Conservation (phyloP, 345 rosid species). For the Rhodamnia rubescens region DNA sequence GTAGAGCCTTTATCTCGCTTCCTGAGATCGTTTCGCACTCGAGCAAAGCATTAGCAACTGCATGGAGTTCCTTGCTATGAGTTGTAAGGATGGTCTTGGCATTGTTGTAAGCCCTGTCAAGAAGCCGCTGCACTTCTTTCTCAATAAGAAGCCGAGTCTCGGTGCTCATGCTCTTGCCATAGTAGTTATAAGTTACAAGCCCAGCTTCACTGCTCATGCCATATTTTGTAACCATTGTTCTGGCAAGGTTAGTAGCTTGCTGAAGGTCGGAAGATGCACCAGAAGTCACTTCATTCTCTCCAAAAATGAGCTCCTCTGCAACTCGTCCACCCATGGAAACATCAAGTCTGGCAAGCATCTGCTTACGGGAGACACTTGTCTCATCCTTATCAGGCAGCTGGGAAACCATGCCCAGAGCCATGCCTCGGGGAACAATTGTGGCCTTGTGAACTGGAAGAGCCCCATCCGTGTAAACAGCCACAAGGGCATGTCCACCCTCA, state of each 20-base stretch:
- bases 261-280: slow-evolving; percentile 84
- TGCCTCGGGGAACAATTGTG: slow-evolving; percentile 91
- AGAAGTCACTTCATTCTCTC: slow-evolving; percentile 80
- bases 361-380: slow-evolving; percentile 61
- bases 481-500: slow-evolving; percentile 98
- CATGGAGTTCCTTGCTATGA: slow-evolving; percentile 66
- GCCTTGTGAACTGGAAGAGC: slow-evolving; percentile 97
- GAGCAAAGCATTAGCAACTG: slow-evolving; percentile 78
- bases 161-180: slow-evolving; percentile 96
- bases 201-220: slow-evolving; percentile 95
- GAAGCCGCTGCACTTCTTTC: slow-evolving; percentile 56
- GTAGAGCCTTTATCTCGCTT: slow-evolving; percentile 59
- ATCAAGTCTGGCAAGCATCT: slow-evolving; percentile 95
- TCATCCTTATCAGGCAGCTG: slow-evolving; percentile 84
- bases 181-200: slow-evolving; percentile 59
- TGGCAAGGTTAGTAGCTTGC: slow-evolving; percentile 75
- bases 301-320: slow-evolving; percentile 92
- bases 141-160: slow-evolving; percentile 91
- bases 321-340: slow-evolving; percentile 95
- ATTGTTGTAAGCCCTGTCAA: slow-evolving; percentile 81
- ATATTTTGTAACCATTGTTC: slow-evolving; percentile 80
- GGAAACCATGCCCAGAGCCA: slow-evolving; percentile 93
- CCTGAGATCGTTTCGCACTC: slow-evolving; percentile 75
- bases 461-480: slow-evolving; percentile 81
- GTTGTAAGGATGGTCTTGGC: slow-evolving; percentile 75